Base-by-base conservation (phyloP, 345 rosid species). In the Melastoma malabathricum region DNA sequence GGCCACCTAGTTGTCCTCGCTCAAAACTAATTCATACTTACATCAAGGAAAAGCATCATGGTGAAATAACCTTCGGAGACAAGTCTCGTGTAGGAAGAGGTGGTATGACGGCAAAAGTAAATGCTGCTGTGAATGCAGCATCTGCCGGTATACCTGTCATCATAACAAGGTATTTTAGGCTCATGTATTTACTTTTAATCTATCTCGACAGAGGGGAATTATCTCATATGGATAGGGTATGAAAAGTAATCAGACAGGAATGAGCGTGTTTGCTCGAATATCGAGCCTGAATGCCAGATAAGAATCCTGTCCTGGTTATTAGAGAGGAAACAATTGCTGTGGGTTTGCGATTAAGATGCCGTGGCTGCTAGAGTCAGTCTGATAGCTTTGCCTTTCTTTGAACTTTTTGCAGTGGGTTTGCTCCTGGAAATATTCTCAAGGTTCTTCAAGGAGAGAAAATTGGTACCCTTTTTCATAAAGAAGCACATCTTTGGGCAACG, bases 51-150 rank as follows among this genome's bases (percentile, higher is more conserved):
- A 83, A 59, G 58, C 97, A 93, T 75, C 97, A 77, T 44, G 51
- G 69, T 44, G 99, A 74, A 75, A 85, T 93, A 55, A 93, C 97
- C 31, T 88, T 88, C 48, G 99, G 99, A 44, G 95, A 93, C 73
- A 93, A 93, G 71, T 93, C 99, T 60, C 80, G 99, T 64, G 72
- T 93, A 50, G 99, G 99, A 55, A 81, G 99, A 81, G 99, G 99
- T 1, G 99, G 99, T 55, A 93, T 88, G 99, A 85, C 90, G 18
- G 95, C 99, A 9, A 93, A 93, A 74, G 99, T 93, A 46, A 84
- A 79, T 70, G 97, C 99, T 70, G 99, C 99, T 45, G 82, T 79
- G 39, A 79, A 73, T 67, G 99, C 97, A 44, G 88, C 99, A 44
- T 55, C 76, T 60, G 95, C 90, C 38, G 95, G 97, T 27, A 70